phyloP scores from a whole-genome alignment of 23 red algal species.

The Chondrus crispus region DNA sequence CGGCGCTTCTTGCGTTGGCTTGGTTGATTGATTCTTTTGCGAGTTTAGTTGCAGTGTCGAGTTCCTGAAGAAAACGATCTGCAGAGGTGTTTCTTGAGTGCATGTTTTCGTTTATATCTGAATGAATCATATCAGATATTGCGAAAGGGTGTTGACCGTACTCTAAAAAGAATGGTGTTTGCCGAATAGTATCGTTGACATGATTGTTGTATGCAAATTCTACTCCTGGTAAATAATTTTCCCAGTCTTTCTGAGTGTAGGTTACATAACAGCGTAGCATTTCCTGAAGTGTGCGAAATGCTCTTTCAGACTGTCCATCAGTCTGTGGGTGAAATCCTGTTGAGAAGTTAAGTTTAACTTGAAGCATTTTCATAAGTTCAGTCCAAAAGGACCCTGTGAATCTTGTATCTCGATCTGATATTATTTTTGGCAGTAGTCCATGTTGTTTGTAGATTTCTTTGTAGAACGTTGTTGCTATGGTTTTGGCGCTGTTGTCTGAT shows the following conservation, averaged over 20 bases:
- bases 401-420: background rate
- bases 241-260: constrained; percentile 3
- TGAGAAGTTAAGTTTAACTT: constrained; percentile 11
- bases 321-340: background rate
- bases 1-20: background rate
- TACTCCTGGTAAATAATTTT: background rate
- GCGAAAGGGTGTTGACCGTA: background rate
- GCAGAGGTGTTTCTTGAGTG: background rate
- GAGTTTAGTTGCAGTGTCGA: background rate
- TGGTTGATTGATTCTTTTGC: background rate
- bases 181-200: background rate
- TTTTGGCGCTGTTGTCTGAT: background rate
- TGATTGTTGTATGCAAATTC: constrained; percentile 22
- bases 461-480: background rate
- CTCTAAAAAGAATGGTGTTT: constrained; percentile 14
- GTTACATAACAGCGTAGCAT: background rate
- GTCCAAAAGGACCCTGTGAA: constrained; percentile 21
- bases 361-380: background rate
- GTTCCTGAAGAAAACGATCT: background rate
- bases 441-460: background rate
- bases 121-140: background rate
- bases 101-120: background rate
- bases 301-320: constrained; percentile 12
- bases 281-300: background rate
- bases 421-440: background rate